phyloP scores from a whole-genome alignment of 2,329 filamentous ascomycete genomes.

The Colletotrichum tanaceti region DNA sequence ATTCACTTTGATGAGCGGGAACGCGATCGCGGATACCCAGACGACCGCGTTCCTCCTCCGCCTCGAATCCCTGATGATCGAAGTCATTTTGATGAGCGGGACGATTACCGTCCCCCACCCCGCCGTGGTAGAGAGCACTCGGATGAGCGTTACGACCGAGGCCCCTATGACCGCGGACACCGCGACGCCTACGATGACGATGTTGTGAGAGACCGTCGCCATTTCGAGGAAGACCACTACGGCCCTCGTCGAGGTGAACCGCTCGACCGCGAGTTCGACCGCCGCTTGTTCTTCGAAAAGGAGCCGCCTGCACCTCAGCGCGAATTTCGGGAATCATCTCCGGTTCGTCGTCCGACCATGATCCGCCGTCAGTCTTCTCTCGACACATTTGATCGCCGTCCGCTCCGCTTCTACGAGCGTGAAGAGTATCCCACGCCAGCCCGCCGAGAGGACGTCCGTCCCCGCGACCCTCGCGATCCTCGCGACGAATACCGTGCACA shows the following conservation, averaged over 20 bases:
- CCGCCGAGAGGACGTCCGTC: slow-evolving; percentile 58
- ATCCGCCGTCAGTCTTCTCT: slow-evolving; percentile 87
- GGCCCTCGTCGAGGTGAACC: slow-evolving; percentile 49
- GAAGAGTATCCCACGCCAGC: slow-evolving; percentile 74
- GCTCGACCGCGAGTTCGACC: slow-evolving; percentile 58
- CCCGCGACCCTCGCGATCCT: slow-evolving; percentile 48
- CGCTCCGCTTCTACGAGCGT: slow-evolving; percentile 64
- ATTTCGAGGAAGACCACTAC: slow-evolving; percentile 66
- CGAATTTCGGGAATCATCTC: slow-evolving; percentile 63
- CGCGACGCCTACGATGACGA: slow-evolving; percentile 60
- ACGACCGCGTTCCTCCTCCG: slow-evolving; percentile 52
- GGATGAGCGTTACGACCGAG: slow-evolving; percentile 62
- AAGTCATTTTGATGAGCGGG: slow-evolving; percentile 37
- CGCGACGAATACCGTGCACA: slow-evolving; percentile 64
- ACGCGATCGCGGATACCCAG: slow-evolving; percentile 59
- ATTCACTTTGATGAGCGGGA: slow-evolving; percentile 38
- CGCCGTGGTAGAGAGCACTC: slow-evolving; percentile 59
- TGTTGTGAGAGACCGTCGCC: slow-evolving; percentile 61
- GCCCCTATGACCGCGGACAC: slow-evolving; percentile 45
- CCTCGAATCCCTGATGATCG: slow-evolving; percentile 59
- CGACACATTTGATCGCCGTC: slow-evolving; percentile 87
- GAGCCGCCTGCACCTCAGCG: slow-evolving; percentile 53
- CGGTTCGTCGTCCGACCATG: slow-evolving; percentile 72
- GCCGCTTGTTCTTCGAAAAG: slow-evolving; percentile 66
- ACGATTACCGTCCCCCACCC: slow-evolving; percentile 44